Evolutionary conservation across 208 protist genomes (phyloP).

Genomic region (Leishmania major): DNA sequence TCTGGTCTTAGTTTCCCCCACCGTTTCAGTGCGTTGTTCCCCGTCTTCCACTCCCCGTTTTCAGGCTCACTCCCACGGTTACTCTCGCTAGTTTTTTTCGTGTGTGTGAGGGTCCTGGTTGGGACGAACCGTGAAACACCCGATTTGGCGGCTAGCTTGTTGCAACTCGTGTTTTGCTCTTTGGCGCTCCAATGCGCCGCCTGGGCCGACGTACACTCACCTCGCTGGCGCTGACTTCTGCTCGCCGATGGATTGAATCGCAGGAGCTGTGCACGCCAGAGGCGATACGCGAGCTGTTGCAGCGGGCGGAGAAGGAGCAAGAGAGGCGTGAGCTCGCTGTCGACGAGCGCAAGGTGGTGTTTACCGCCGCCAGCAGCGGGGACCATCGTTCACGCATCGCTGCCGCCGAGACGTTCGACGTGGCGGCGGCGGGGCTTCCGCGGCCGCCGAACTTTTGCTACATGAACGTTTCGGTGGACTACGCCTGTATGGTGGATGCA

Average conservation of each 20-base stretch:
- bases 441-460: constrained; percentile 86
- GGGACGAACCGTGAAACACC: background rate
- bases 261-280: constrained; percentile 51
- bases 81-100: background rate
- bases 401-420: constrained; percentile 85
- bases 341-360: constrained; percentile 75
- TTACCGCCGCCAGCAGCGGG: constrained; percentile 69
- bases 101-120: background rate
- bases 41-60: background rate
- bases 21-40: background rate
- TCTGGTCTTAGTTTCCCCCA: background rate
- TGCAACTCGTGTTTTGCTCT: background rate
- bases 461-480: constrained; percentile 80
- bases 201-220: constrained; percentile 1
- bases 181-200: constrained; percentile 17
- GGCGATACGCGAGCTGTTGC: constrained; percentile 53
- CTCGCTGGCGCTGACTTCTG: background rate
- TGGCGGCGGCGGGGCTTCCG: constrained; percentile 77
- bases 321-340: constrained; percentile 56
- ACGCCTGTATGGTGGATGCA: constrained; percentile 80
- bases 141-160: background rate
- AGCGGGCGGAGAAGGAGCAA: constrained; percentile 58
- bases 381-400: constrained; percentile 84
- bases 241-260: constrained; percentile 10
- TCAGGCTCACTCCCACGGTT: background rate